These are phyloP conservation scores for Aspergillus sclerotialis DNA, from an alignment of 2,329 filamentous ascomycete species.

Conservation along the genomic window DNA sequence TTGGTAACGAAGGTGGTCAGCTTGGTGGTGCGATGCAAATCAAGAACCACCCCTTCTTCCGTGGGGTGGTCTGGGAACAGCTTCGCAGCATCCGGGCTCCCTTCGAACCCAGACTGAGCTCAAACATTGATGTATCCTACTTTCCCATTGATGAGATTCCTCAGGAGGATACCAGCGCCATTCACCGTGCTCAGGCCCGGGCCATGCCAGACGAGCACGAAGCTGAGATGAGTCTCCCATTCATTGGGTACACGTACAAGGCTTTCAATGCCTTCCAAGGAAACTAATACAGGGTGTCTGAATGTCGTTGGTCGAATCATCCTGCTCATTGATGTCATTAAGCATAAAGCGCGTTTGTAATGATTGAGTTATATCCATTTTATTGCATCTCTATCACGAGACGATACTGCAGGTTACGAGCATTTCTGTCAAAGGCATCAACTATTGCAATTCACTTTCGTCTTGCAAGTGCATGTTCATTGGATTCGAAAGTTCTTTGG, in stretches of 20 bases:
- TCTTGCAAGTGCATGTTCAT: not conserved
- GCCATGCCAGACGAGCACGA: conserved; percentile 69
- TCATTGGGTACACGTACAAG: conserved; percentile 97
- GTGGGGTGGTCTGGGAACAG: conserved; percentile 89
- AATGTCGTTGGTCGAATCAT: conserved; percentile 15
- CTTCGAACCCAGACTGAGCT: conserved; percentile 88
- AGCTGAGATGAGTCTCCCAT: conserved; percentile 91
- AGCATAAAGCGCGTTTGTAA: conserved; percentile 29
- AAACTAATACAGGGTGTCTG: conserved; percentile 20
- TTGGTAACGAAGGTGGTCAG: conserved; percentile 59
- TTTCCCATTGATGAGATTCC: conserved; percentile 99
- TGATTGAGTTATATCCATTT: conserved; percentile 13
- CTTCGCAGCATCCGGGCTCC: conserved; percentile 88
- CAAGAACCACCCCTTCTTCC: conserved; percentile 93
- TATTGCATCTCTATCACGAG: conserved; percentile 11
- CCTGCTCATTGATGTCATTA: conserved; percentile 23
- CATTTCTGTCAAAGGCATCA: not conserved
- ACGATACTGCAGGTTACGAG: conserved; percentile 10
- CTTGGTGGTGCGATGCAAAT: conserved; percentile 78
- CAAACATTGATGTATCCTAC: conserved; percentile 93
- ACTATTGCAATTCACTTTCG: not conserved
- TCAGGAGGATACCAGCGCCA: conserved; percentile 86
- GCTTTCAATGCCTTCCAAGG: conserved; percentile 67
- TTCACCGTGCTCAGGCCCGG: conserved; percentile 75
- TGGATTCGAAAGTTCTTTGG: conserved; percentile 4